Percentiles rank a stretch among this genome's conserved stretches.
These are phyloP conservation scores for Sarocladiaceae sp. DNA, from an alignment of 2,329 filamentous ascomycete genomes.

Conservation along the genomic window DNA sequence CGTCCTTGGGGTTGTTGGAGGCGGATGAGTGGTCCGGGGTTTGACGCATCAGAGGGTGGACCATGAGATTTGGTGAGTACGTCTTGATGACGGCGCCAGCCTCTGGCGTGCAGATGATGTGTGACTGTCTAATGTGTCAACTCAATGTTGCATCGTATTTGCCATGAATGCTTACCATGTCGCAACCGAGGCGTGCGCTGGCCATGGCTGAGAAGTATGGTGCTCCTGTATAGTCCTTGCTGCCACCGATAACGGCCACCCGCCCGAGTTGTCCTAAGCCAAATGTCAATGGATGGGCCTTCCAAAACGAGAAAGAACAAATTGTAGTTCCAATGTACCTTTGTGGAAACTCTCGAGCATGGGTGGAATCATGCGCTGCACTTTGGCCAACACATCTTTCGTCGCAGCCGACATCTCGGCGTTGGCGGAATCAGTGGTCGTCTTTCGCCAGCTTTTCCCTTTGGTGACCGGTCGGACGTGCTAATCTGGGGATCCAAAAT, in stretches of 20 bases:
- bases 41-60: conserved; percentile 92
- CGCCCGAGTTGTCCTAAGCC: conserved; percentile 84
- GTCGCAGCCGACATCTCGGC: conserved; percentile 63
- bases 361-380: conserved; percentile 86
- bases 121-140: conserved; percentile 51
- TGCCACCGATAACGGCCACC: conserved; percentile 90
- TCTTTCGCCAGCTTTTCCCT: no score
- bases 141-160: no score
- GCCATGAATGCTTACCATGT: conserved; percentile 61
- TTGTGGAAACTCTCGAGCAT: conserved; percentile 97
- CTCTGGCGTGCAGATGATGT: conserved; percentile 91
- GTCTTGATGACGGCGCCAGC: conserved; percentile 91
- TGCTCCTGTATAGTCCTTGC: conserved; percentile 93
- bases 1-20: conserved; percentile 12
- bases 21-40: conserved; percentile 33
- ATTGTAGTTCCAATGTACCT: conserved; percentile 55
- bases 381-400: conserved; percentile 71
- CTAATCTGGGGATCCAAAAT: neutral
- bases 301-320: conserved; percentile 3
- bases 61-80: conserved; percentile 98
- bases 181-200: conserved; percentile 81
- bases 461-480: no score
- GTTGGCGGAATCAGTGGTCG: conserved; percentile 10
- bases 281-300: neutral
- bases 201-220: conserved; percentile 99